Conservation (phyloP, 2,329 filamentous ascomycete species). For the Colletotrichum cordylinicola region DNA sequence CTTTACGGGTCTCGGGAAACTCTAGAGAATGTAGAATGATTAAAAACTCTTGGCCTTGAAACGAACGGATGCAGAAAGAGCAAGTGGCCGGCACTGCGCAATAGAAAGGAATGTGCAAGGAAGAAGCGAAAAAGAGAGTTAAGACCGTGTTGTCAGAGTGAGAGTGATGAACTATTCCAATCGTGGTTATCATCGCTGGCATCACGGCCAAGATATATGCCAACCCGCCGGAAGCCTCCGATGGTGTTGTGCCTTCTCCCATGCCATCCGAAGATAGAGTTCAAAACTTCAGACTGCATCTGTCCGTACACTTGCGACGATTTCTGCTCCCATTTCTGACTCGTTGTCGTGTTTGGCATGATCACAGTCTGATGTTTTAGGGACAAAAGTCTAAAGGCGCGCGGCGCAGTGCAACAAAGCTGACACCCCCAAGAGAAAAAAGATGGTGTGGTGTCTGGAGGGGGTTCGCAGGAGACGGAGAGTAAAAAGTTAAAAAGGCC, state of each 20-base stretch:
- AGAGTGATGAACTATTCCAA: not conserved
- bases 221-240: not conserved
- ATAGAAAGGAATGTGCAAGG: not conserved
- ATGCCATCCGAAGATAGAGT: conserved; percentile 9
- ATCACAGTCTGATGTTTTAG: not conserved
- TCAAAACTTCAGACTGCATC: conserved; percentile 8
- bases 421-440: not conserved
- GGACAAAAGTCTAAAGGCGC: not conserved
- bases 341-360: not conserved
- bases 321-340: not conserved
- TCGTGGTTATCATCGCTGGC: fast-evolving
- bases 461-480: not conserved
- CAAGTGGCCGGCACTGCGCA: conserved; percentile 19
- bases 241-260: not conserved
- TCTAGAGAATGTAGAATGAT: not conserved
- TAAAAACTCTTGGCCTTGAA: not conserved
- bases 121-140: not conserved
- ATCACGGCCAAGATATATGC: not conserved
- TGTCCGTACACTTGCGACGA: conserved; percentile 9
- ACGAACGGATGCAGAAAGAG: conserved; percentile 10
- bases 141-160: not conserved
- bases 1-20: not conserved
- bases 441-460: not conserved
- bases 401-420: not conserved
- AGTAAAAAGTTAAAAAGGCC: not conserved